Evolutionary conservation across 2,329 filamentous ascomycete species (phyloP).

Genomic region (Leptographium flavum): DNA sequence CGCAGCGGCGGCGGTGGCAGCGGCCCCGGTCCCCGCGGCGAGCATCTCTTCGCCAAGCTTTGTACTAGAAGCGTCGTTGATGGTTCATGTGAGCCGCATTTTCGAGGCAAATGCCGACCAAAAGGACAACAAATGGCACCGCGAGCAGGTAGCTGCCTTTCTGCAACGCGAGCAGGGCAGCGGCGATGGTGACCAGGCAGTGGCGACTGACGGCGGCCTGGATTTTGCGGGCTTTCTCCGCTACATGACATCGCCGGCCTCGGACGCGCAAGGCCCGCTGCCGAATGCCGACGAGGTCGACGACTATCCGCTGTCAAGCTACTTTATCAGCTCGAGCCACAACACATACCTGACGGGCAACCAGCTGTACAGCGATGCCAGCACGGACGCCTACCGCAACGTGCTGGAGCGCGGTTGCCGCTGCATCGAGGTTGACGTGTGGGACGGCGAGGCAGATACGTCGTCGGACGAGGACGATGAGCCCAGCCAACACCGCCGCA

Average conservation of each 20-base stretch:
- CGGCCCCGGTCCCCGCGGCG: not conserved
- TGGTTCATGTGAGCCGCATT: slow-evolving; percentile 30
- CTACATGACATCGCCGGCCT: slow-evolving; percentile 41
- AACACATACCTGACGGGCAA: slow-evolving; percentile 88
- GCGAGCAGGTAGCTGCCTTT: slow-evolving; percentile 30
- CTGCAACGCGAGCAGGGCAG: slow-evolving; percentile 28
- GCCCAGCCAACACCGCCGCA: too few relatives aligned
- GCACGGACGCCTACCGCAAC: slow-evolving; percentile 75
- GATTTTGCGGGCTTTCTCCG: slow-evolving; percentile 33
- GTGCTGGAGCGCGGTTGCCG: slow-evolving; percentile 74
- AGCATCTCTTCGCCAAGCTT: not conserved
- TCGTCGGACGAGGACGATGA: slow-evolving; percentile 12
- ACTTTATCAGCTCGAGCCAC: slow-evolving; percentile 89
- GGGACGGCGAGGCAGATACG: slow-evolving; percentile 60
- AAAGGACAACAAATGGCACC: slow-evolving; percentile 27
- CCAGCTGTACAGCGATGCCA: slow-evolving; percentile 75
- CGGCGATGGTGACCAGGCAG: slow-evolving; percentile 12
- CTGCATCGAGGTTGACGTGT: slow-evolving; percentile 90
- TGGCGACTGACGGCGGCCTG: slow-evolving; percentile 18
- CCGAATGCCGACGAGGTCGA: slow-evolving; percentile 38
- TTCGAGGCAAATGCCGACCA: slow-evolving; percentile 29
- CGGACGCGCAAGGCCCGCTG: slow-evolving; percentile 26
- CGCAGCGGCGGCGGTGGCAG: not conserved
- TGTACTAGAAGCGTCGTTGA: slow-evolving; percentile 23
- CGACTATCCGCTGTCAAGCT: slow-evolving; percentile 64